Evolutionary conservation across 148 eudicot species (phyloP), one percentile per base, ranked within the genome.

Genomic region (Silene conica): DNA sequence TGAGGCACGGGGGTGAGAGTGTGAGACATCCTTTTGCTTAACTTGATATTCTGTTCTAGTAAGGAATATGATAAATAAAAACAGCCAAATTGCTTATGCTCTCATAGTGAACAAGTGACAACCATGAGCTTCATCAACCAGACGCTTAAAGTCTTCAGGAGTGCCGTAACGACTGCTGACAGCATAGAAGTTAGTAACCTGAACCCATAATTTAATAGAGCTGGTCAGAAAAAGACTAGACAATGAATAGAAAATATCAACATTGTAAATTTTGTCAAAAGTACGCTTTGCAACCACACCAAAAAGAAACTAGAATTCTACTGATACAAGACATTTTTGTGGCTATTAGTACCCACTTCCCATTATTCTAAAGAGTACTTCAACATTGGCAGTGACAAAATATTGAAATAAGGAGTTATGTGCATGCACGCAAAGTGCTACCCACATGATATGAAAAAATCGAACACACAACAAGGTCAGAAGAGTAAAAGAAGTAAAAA

Each of bases 41-140:
- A 55, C 25, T 19, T 12, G 4, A 26, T 10, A 71, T 52, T 43
- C 67, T 14, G 8, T 50, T 54, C 64, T 19, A 12, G 5, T 22
- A 21, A 55, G n/a, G 14, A 14, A 20, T 18, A 6, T 22, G 7
- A 65, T 23, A 55, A 56, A 62, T 8, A 62, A 25, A 20, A 70
- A 70, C 48, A 9, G 58, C 26, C 7, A 19, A 64, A 48, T 43
- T 70, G 21, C 71, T 74, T 79, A 56, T 22, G 54, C 63, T 79
- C 10, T 61, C n/a, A 59, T 31, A 74, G 63, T 59, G 63, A 73
- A 69, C 9, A 34, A 76, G 75, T 21, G 45, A 71, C 73, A 63
- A 92, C 99, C 99, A 85, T 95, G 99, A 78, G 99, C 99, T 86
- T 87, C 97, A 83, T 95, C 99, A 72, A 95, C 96, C 87, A 92